Evolutionary conservation across 257 asterid species (phyloP).

Genomic region (Solanum ossicruentum): DNA sequence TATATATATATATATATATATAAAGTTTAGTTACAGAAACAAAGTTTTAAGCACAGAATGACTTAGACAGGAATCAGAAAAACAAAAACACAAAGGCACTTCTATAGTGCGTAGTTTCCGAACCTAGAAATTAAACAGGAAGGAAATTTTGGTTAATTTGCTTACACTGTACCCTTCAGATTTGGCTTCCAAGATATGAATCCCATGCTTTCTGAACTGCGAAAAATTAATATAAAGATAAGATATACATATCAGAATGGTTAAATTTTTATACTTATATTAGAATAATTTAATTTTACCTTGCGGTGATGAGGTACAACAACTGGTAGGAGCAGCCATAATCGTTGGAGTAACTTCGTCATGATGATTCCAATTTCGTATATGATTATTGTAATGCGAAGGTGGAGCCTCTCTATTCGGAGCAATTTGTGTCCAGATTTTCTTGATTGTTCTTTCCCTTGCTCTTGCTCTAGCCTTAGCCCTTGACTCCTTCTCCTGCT

Average conservation of each 20-base stretch:
- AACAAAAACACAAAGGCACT: neutral
- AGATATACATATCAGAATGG: neutral
- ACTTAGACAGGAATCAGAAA: neutral
- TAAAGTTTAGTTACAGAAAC: neutral
- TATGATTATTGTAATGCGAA: neutral
- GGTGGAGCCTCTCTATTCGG: neutral
- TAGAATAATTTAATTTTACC: slow-evolving; percentile 20
- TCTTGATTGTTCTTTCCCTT: slow-evolving; percentile 73
- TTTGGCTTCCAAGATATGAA: neutral
- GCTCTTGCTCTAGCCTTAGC: slow-evolving; percentile 89
- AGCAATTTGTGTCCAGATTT: slow-evolving; percentile 18
- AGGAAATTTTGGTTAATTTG: neutral
- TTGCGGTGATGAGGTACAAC: slow-evolving; percentile 20
- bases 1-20: neutral
- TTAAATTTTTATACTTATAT: neutral
- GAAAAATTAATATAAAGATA: neutral
- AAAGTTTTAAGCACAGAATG: neutral
- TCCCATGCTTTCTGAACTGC: neutral
- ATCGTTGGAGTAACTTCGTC: slow-evolving; percentile 2
- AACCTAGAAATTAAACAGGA: neutral
- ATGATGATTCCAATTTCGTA: slow-evolving; percentile 32
- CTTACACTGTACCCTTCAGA: neutral
- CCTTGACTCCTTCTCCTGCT: slow-evolving; percentile 34
- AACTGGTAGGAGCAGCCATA: slow-evolving; percentile 22
- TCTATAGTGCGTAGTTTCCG: neutral